Evolutionary conservation across 768 basidiomycete genomes (phyloP), one percentile per base, ranked within the genome.

Genomic region (Pisolithus albus): DNA sequence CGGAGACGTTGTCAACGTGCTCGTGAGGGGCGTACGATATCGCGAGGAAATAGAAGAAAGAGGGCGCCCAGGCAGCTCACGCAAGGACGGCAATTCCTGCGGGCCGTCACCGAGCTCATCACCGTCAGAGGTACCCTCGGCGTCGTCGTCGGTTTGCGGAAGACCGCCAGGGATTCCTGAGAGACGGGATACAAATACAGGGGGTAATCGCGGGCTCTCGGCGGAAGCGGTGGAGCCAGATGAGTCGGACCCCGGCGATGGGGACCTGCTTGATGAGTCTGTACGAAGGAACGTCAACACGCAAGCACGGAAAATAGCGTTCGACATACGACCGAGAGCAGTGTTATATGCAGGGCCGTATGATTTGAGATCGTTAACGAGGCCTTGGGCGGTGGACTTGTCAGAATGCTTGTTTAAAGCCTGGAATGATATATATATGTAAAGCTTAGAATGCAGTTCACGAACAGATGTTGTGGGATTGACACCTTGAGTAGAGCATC

Each of bases 351-450:
- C 77, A 62, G 86, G 83, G n/a, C 77, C 78, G 59, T 82, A 91
- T 13, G 86, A 81, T 56, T 86, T 85, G 19, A 93, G 68, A 68
- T 93, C 91, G 54, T 81, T 74, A 11, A 89, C 82, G 34, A 91
- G 75, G 58, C 84, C 80, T 69, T 72, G 79, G 34, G 90, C 88
- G 21, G 82, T 72, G 0, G 88, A 89, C 65, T 84, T 87, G 61
- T 90, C 88, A 0, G 91, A 87, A 61, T 93, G 90, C 64, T 83
- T 87, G 54, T 83, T 75, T 53, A 92, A 70, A 18, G 88, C 83
- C 90, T 92, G 56, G 15, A 10, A 49, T 45, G 19, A n/a, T 49
- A 47, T 36, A 26, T 7, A 26, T 44, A 32, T 10, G 9, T 10
- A 32, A 32, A 32, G 8, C 30, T 32, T 23, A 45, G 43, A 16